These are phyloP conservation scores for Zymoseptoria ardabiliae DNA, from an alignment of 2,329 filamentous ascomycete species.

Conservation along the genomic window DNA sequence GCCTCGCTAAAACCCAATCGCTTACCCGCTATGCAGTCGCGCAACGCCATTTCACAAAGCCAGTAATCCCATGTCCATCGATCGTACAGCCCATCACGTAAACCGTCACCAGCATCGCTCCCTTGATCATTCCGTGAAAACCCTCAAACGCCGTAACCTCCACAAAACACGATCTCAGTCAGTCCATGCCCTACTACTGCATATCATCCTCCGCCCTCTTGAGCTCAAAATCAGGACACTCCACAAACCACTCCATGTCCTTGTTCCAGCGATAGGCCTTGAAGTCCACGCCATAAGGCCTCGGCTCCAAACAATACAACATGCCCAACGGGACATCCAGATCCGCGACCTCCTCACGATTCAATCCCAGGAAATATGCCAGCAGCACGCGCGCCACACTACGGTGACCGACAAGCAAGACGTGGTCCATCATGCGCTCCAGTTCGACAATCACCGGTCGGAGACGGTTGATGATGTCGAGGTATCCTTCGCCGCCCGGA, in stretches of 20 bases:
- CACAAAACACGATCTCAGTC: background rate
- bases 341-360: conserved; percentile 84
- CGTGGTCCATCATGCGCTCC: conserved; percentile 93
- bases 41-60: background rate
- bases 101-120: background rate
- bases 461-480: conserved; percentile 92
- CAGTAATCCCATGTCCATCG: background rate
- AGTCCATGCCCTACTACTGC: conserved; percentile 3
- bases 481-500: conserved; percentile 89
- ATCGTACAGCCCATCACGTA: background rate
- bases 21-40: conserved; percentile 1
- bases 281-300: conserved; percentile 96
- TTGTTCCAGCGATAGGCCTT: conserved; percentile 90
- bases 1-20: conserved; percentile 8
- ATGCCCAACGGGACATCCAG: conserved; percentile 90
- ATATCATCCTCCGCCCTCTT: conserved; percentile 46
- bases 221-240: conserved; percentile 76
- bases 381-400: conserved; percentile 87
- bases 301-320: conserved; percentile 90
- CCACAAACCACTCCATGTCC: conserved; percentile 69
- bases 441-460: conserved; percentile 94
- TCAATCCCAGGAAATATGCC: conserved; percentile 92
- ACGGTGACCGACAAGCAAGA: conserved; percentile 85
- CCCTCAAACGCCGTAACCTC: background rate
- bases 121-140: background rate